These are phyloP conservation scores for Cyclotella choctawhatcheeana DNA, from an alignment of 108 stramenopile species.

Conservation along the genomic window DNA sequence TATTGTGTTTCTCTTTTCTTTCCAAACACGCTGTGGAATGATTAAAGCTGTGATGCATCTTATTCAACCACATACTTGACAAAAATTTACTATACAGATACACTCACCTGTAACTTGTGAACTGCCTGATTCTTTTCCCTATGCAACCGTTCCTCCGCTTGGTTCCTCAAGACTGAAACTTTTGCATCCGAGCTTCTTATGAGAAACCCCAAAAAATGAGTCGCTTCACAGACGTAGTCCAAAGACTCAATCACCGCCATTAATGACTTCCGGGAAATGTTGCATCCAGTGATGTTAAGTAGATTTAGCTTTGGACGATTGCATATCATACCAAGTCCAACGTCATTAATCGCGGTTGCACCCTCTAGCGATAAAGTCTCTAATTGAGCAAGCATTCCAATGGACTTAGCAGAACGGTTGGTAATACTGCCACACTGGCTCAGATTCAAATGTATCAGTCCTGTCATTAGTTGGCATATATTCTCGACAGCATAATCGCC, in stretches of 20 bases:
- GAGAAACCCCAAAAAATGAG: conserved; percentile 11
- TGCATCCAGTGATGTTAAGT: conserved; percentile 16
- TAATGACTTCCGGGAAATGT: conserved; percentile 10
- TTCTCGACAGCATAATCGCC: conserved; percentile 6
- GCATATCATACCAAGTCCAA: conserved; percentile 13
- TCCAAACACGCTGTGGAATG: background rate
- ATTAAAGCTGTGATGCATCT: background rate
- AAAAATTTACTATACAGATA: background rate
- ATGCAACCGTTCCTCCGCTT: background rate
- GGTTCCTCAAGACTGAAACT: background rate
- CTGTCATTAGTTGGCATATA: background rate
- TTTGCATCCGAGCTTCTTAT: conserved; percentile 1
- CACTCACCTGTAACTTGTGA: conserved; percentile 4
- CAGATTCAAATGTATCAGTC: conserved; percentile 12
- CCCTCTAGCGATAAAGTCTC: conserved; percentile 9
- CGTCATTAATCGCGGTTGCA: conserved; percentile 6
- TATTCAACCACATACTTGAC: background rate
- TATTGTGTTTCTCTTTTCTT: background rate
- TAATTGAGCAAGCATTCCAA: conserved; percentile 1
- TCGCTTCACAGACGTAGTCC: background rate
- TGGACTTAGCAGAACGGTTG: conserved; percentile 8
- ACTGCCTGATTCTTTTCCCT: background rate
- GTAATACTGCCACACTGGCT: conserved; percentile 11
- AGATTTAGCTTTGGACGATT: conserved; percentile 9
- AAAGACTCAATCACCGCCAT: background rate